Percentiles rank a stretch among this genome's conserved stretches.
phyloP scores from a whole-genome alignment of 2,329 filamentous ascomycete species.

The Dichotomopilus funicola region DNA sequence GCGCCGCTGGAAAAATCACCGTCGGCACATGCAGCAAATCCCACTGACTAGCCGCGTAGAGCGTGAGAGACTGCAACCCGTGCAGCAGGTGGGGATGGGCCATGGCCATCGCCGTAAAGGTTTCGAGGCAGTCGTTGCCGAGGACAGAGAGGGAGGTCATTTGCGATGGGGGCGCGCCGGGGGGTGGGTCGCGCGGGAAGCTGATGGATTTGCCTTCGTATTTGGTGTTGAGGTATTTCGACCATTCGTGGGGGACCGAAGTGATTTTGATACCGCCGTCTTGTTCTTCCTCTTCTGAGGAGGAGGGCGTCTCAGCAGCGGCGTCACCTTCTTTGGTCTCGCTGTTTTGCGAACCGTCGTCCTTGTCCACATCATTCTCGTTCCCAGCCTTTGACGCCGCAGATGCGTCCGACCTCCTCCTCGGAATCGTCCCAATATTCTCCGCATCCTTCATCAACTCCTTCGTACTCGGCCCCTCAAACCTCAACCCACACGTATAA shows the following conservation, averaged over 20 bases:
- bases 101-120: not conserved
- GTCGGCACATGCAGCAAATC: not conserved
- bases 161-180: not conserved
- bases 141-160: constrained; percentile 5
- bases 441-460: constrained; percentile 6
- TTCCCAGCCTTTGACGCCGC: not conserved
- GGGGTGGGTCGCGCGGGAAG: not conserved
- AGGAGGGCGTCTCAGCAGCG: not conserved
- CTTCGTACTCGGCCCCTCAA: not conserved
- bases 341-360: not conserved
- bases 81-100: constrained; percentile 5
- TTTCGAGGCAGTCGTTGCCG: constrained; percentile 13
- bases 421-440: not conserved
- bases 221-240: not conserved
- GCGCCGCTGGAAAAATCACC: not conserved
- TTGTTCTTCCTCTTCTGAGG: not conserved
- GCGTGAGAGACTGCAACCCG: not conserved
- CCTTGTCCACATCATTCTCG: not conserved
- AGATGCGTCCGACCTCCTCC: too few relatives aligned
- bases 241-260: not conserved
- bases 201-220: not conserved
- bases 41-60: not conserved
- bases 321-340: not conserved
- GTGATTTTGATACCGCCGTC: not conserved
- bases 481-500: not conserved